phyloP scores from a whole-genome alignment of 163 green algal genomes.

The Dunaliella salina region DNA sequence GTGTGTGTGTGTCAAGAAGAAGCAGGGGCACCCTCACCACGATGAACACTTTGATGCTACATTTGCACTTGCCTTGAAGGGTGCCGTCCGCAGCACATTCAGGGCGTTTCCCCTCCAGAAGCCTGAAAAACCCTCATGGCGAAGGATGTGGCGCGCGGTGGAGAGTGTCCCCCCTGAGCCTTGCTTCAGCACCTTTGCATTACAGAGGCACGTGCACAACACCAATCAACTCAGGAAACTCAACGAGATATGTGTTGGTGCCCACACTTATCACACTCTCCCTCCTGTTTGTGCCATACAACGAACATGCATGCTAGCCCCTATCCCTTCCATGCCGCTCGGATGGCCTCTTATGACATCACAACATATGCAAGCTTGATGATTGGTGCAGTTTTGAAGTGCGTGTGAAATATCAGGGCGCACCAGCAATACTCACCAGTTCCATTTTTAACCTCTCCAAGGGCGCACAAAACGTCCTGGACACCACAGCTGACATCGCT shows the following conservation, averaged over 20 bases:
- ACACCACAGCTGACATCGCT: conserved; percentile 54
- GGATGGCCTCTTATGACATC: not conserved
- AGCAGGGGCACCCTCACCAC: too few relatives aligned
- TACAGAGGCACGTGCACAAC: conserved; percentile 29
- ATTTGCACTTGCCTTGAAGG: conserved; percentile 59
- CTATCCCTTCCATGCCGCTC: not conserved
- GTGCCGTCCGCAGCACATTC: conserved; percentile 72
- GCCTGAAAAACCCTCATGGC: conserved; percentile 55
- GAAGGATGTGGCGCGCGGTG: conserved; percentile 32
- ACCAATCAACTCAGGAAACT: too few relatives aligned
- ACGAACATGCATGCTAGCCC: not conserved
- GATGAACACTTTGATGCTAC: too few relatives aligned
- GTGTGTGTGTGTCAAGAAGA: too few relatives aligned
- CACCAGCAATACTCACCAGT: conserved; percentile 34
- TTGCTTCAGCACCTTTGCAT: conserved; percentile 22
- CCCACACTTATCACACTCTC: too few relatives aligned
- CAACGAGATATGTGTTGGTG: not conserved
- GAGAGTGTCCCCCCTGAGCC: conserved; percentile 19
- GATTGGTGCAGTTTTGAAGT: not conserved
- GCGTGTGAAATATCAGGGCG: not conserved
- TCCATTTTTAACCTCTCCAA: conserved; percentile 72
- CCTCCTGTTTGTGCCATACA: not conserved
- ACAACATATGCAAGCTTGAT: not conserved
- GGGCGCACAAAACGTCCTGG: conserved; percentile 64
- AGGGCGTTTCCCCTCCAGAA: conserved; percentile 78